A percentile compares a stretch with the other conserved stretches of the same genome.
These are phyloP conservation scores for Murraya paniculata DNA, from an alignment of 345 rosid species.

Conservation along the genomic window DNA sequence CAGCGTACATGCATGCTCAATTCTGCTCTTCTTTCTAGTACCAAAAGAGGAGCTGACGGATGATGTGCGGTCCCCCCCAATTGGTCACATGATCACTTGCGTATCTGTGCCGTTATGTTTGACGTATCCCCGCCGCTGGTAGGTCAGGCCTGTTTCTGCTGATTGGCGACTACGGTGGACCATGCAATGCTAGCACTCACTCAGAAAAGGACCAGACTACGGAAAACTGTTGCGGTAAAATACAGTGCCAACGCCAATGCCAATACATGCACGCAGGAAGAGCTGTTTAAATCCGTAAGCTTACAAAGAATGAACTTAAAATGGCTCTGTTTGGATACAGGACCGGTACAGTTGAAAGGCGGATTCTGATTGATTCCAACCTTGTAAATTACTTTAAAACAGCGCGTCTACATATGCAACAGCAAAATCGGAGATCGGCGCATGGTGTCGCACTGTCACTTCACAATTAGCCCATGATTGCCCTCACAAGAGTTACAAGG, in stretches of 20 bases:
- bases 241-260: background rate
- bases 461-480: background rate
- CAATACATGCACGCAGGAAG: background rate
- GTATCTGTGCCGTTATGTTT: background rate
- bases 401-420: too few species aligned
- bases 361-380: background rate
- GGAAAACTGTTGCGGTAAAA: background rate
- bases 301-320: background rate
- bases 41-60: background rate
- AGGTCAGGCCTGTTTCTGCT: background rate
- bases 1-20: too few species aligned
- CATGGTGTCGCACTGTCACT: background rate
- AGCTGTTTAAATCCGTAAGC: background rate
- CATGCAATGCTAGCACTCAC: background rate
- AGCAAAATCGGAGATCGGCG: background rate
- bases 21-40: background rate
- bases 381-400: too few species aligned
- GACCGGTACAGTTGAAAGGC: background rate
- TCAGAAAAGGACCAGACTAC: slow-evolving; percentile 4
- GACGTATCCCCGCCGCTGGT: background rate
- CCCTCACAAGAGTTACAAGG: background rate
- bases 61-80: slow-evolving; percentile 10
- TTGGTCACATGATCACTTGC: background rate
- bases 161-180: slow-evolving; percentile 1
- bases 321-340: background rate